Evolutionary conservation across 2,329 filamentous ascomycete genomes (phyloP), one percentile per base, ranked within the genome.

Genomic region (Scedosporium minutisporum): DNA sequence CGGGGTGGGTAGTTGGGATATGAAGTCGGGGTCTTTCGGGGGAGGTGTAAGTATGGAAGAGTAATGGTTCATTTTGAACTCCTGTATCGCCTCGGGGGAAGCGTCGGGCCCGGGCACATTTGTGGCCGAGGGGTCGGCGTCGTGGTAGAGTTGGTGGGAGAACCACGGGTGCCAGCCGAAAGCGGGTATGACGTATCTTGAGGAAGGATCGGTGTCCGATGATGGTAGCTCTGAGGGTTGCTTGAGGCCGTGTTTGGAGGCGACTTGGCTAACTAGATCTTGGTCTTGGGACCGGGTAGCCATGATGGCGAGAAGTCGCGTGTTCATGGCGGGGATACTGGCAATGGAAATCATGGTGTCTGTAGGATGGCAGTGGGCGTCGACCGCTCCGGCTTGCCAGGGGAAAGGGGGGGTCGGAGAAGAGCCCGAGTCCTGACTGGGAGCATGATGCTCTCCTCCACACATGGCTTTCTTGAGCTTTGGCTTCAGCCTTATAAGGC

Each of bases 101-200:
- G 61, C 53, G 25, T 44, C 21, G 9, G 53, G 53, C 3, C n/a
- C 14, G 14, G 57, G 57, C 10, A 21, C 38, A 21, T 18, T 18
- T 5, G 41, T 5, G 12, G 53, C 23, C 12, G 53, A 18, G 4
- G 57, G 27, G 12, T 55, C 57, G 6, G 70, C 72, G 71, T 90
- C 85, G 68, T 87, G 82, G 69, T 86, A 91, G 68, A 95, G 80
- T 66, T 90, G 86, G 71, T 93, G 80, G 1, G 89, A 88, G 73
- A 93, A 93, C 90, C 90, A 95, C 1, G 90, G 90, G 71, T 95
- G 90, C 89, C 90, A 93, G 21, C 90, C 90, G 74, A 93, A 93
- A n/a, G 86, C 85, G 0, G 90, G 88, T 3, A 93, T 68, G 60
- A 80, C 68, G 23, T 62, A 65, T 64, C 65, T 67, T 3, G 41